phyloP scores from a whole-genome alignment of 202 grass and related monocot genomes.

The Cymbopogon flexuosus region DNA sequence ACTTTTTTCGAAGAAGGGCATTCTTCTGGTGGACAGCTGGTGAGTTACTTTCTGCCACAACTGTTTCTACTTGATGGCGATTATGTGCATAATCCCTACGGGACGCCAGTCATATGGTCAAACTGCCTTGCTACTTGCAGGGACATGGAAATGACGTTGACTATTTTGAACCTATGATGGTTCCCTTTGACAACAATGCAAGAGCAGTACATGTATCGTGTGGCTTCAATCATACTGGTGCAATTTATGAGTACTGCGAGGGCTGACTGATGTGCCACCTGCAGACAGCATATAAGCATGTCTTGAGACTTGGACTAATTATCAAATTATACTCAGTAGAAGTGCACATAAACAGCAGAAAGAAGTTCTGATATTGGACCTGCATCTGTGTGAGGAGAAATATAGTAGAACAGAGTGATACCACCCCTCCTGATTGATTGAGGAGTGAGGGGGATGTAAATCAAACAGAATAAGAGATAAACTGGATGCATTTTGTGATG shows the following conservation, averaged over 20 bases:
- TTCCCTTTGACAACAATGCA: slow-evolving; percentile 42
- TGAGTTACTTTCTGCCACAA: slow-evolving; percentile 38
- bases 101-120: not conserved
- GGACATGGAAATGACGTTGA: slow-evolving; percentile 80
- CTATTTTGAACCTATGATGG: slow-evolving; percentile 66
- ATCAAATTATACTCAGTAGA: slow-evolving; percentile 2
- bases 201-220: slow-evolving; percentile 77
- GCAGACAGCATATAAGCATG: not conserved
- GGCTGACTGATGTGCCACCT: not conserved
- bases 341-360: slow-evolving; percentile 16
- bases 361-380: not conserved
- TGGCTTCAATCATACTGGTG: slow-evolving; percentile 92
- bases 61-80: not conserved
- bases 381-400: not conserved
- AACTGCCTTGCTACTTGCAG: slow-evolving; percentile 36
- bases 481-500: slow-evolving; percentile 11
- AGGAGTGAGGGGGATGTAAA: not conserved
- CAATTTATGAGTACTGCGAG: slow-evolving; percentile 55
- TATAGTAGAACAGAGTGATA: not conserved
- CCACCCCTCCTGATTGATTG: not conserved
- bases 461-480: slow-evolving; percentile 2
- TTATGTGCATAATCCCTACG: not conserved
- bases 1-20: slow-evolving; percentile 77
- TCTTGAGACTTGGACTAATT: not conserved
- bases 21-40: slow-evolving; percentile 89